Base-by-base conservation (phyloP, 805 yeast species). In the Wickerhamomyces bisporus region DNA sequence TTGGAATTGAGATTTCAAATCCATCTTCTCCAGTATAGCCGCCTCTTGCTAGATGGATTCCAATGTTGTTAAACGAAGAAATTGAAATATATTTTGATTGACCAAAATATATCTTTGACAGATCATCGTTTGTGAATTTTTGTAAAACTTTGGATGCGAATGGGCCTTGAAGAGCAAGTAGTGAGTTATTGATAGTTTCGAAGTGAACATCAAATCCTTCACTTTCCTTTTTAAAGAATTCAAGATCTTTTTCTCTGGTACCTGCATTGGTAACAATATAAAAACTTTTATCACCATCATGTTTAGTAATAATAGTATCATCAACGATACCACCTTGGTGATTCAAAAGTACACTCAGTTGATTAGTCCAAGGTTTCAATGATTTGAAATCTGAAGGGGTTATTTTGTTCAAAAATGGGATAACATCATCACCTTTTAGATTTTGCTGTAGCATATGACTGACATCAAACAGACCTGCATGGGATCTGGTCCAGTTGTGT, bases 1-100 rank as follows among this genome's bases (percentile, higher is more conserved):
- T 66, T 20, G 86, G 82, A 43, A 89, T 80, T 8, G 94, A 80
- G 41, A 91, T 75, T 61, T 93, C 98, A 61, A 93, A 91, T 2
- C 98, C 98, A 60, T 93, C 98, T 64, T 93, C 98, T 15, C 98
- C 98, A 6, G 98, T 93, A 68, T 93, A 93, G 3, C 98, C 98
- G 18, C 95, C 86, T 62, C 98, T 80, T 4, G 96, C 85, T n/a
- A 88, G 72, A 56, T 88, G 95, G 36, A 83, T 69, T 35, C 69
- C 65, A 26, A 56, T 45, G 19, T 62, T 43, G 60, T 56, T 38
- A 63, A 67, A 52, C 60, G 66, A 38, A 18, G 57, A 50, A 12
- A 58, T 39, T 8, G 30, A 49, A 32, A 55, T 43, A 29, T 43
- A 52, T 20, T 55, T 48, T 28, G 70, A 72, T 51, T 77, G 72